phyloP scores from a whole-genome alignment of 495 filamentous ascomycete genomes.

The Talaromyces proteolyticus region DNA sequence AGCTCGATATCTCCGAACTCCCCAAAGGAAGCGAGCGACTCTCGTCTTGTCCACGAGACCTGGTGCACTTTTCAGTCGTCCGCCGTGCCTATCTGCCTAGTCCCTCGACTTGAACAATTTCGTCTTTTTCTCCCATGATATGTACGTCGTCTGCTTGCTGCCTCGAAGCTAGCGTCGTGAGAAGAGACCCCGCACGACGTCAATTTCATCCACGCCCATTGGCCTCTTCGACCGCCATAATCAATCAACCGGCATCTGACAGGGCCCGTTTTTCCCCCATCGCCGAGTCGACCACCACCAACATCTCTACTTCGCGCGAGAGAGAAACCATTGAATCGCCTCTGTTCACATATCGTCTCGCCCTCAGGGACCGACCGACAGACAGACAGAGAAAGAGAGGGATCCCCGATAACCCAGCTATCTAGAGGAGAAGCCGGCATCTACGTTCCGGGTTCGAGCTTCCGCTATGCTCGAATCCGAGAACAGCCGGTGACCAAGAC shows the following conservation, averaged over 20 bases:
- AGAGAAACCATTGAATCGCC: too few species aligned
- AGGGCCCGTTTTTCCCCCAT: not conserved
- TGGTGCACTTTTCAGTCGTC: not conserved
- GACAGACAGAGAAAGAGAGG: not conserved
- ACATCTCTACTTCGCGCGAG: too few species aligned
- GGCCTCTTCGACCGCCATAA: too few species aligned
- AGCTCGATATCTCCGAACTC: not conserved
- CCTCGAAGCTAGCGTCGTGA: not conserved
- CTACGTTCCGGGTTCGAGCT: conserved; percentile 40
- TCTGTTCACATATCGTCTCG: too few species aligned
- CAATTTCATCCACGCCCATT: not conserved
- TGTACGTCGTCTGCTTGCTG: not conserved
- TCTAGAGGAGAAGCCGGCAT: conserved; percentile 13
- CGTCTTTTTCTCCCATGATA: not conserved
- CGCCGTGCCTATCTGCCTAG: not conserved
- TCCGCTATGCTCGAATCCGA: conserved; percentile 42
- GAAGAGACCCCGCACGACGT: not conserved
- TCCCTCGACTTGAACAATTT: not conserved
- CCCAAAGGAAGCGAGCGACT: not conserved
- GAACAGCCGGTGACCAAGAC: conserved; percentile 38
- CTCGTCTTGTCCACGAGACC: not conserved
- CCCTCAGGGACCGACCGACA: too few species aligned
- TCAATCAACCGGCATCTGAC: not conserved
- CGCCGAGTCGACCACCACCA: not conserved
- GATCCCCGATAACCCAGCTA: too few species aligned